Percentiles rank a stretch among this genome's conserved stretches.
phyloP scores from a whole-genome alignment of 2,329 filamentous ascomycete species.

The Cytospora mali region DNA sequence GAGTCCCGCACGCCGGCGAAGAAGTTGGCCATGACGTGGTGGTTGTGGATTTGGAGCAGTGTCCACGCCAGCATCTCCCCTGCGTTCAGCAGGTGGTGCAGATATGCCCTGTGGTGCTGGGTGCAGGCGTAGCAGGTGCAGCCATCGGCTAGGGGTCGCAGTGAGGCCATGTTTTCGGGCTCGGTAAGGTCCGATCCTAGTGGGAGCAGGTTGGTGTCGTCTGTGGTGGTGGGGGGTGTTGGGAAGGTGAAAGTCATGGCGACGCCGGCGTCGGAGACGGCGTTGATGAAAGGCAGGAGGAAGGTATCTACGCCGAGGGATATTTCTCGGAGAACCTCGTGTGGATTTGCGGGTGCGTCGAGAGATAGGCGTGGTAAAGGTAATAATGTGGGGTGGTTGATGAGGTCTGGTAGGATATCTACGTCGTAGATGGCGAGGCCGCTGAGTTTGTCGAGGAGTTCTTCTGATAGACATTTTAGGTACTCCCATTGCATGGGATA shows the following conservation, averaged over 20 bases:
- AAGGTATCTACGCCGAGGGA: conserved; percentile 79
- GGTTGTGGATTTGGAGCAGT: conserved; percentile 89
- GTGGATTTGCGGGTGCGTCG: conserved; percentile 69
- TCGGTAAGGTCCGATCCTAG: conserved; percentile 83
- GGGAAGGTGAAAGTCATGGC: conserved; percentile 81
- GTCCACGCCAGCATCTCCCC: conserved; percentile 98
- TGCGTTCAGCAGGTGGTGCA: conserved; percentile 84
- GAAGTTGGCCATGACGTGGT: conserved; percentile 71
- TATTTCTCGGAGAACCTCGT: conserved; percentile 76
- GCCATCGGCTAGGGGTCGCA: conserved; percentile 60
- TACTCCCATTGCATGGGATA: conserved; percentile 79
- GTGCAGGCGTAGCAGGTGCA: conserved; percentile 86
- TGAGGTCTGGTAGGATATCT: conserved; percentile 67
- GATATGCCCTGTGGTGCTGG: conserved; percentile 80
- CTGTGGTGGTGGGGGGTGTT: conserved; percentile 31
- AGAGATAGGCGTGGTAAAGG: conserved; percentile 75
- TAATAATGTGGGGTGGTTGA: conserved; percentile 54
- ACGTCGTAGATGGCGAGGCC: conserved; percentile 80
- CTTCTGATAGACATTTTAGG: conserved; percentile 68
- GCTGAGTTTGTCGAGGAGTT: conserved; percentile 60
- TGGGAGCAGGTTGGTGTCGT: conserved; percentile 40
- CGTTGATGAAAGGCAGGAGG: conserved; percentile 73
- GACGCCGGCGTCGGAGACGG: conserved; percentile 80
- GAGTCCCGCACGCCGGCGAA: conserved; percentile 70
- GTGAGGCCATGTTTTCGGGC: conserved; percentile 59